A percentile compares a stretch with the other conserved stretches of the same genome.
Conservation (phyloP, 352 stramenopile genomes). For the Globisporangium nodosum region DNA sequence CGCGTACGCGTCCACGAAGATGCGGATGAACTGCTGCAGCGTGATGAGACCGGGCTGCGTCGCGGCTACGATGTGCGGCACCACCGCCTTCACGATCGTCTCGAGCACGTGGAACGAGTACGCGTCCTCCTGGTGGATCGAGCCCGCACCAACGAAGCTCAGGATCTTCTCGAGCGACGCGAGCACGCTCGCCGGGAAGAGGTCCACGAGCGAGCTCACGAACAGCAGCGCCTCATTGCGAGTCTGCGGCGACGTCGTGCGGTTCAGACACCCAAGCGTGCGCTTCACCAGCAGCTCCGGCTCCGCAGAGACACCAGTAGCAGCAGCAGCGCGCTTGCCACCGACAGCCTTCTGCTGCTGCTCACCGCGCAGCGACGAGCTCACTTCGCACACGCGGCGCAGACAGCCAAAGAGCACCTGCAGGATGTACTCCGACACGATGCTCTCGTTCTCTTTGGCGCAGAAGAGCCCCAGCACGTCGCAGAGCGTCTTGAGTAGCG, state of each 20-base stretch:
- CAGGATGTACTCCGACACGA: slow-evolving; percentile 74
- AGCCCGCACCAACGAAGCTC: slow-evolving; percentile 46
- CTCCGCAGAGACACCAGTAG: slow-evolving; percentile 19
- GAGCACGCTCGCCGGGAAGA: slow-evolving; percentile 69
- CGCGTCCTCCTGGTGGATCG: slow-evolving; percentile 72
- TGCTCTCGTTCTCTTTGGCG: slow-evolving; percentile 35
- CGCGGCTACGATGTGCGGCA: slow-evolving; percentile 59
- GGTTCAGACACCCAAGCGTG: slow-evolving; percentile 59
- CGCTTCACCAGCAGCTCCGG: slow-evolving; percentile 74
- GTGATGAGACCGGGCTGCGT: slow-evolving; percentile 30
- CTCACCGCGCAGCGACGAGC: slow-evolving; percentile 3
- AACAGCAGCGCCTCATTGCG: slow-evolving; percentile 81
- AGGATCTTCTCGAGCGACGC: slow-evolving; percentile 76
- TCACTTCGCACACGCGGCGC: slow-evolving; percentile 61
- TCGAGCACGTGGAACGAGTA: slow-evolving; percentile 88
- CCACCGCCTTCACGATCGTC: slow-evolving; percentile 75
- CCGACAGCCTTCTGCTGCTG: background rate
- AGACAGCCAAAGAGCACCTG: slow-evolving; percentile 77
- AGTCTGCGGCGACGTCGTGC: slow-evolving; percentile 66
- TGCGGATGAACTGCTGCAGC: slow-evolving; percentile 63
- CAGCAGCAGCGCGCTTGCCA: slow-evolving; percentile 11
- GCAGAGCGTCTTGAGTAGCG: slow-evolving; percentile 48
- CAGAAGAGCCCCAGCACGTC: slow-evolving; percentile 61
- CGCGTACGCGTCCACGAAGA: slow-evolving; percentile 74
- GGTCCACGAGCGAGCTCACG: slow-evolving; percentile 69